Evolutionary conservation across 2,329 filamentous ascomycete species (phyloP), one percentile per base, ranked within the genome.

Genomic region (Emmonsia crescens): DNA sequence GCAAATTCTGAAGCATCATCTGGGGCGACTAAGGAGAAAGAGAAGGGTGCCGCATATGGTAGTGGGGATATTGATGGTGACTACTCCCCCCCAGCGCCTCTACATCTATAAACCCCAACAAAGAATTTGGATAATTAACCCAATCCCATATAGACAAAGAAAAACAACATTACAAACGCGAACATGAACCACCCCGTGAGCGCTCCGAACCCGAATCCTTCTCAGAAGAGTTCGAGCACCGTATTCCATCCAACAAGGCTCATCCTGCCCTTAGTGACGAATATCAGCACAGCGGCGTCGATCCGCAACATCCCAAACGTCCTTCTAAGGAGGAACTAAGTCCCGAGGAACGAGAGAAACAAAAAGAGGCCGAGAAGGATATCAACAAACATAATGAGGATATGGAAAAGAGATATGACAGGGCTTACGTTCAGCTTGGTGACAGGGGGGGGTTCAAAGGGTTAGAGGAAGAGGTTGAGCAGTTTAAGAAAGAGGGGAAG

Each of bases 371-470:
- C 29, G 57, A 64, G 48, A 56, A 62, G 21, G 62, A 63, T n/a
- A 64, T 66, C 3, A 54, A 58, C 29, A 62, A 54, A n/a, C 65
- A 66, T 60, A 66, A 66, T 57, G 59, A 64, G 40, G 65, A 66
- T 21, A 57, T 66, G 19, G 64, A 65, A 31, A 46, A 46, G 12
- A 64, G 65, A 42, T 63, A 66, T 57, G 64, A 62, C 51, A 61
- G 62, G 58, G 62, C 64, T 8, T 60, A 38, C 19, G 61, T 12
- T 36, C 64, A 66, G 55, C 54, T 65, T 31, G 61, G 61, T n/a
- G 21, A 65, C 36, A 46, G 63, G 10, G 61, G 59, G 5, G 59
- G 64, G 40, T 19, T 60, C 36, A 52, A 51, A 40, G 48, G 59
- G 16, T 52, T 65, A 60, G 62, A 65, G 33, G 60, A 38, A 19